Conservation (phyloP, 2,329 filamentous ascomycete species). For the Fusarium sp. region DNA sequence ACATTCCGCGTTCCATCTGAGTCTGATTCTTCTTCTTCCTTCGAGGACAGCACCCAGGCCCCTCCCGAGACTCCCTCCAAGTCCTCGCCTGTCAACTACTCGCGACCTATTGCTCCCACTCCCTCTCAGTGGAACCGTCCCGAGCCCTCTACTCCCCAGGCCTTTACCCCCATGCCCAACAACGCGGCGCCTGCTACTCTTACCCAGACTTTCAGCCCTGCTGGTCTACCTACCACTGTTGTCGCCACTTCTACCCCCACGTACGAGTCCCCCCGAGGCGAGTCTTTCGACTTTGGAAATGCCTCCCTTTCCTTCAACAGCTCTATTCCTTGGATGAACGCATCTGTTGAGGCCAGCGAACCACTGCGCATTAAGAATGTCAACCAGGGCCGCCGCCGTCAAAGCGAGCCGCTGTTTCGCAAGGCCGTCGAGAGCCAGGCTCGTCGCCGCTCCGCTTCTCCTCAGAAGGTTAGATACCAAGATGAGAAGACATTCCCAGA, state of each 20-base stretch:
- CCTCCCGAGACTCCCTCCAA: conserved; percentile 21
- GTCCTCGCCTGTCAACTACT: conserved; percentile 36
- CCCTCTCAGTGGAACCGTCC: conserved; percentile 44
- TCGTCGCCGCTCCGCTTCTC: conserved; percentile 47
- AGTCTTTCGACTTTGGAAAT: conserved; percentile 46
- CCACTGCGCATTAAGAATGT: conserved; percentile 39
- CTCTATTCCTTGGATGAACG: conserved; percentile 46
- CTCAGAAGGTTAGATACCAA: conserved; percentile 42
- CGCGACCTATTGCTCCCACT: conserved; percentile 47
- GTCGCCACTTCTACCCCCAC: conserved; percentile 34
- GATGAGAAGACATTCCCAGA: conserved; percentile 34
- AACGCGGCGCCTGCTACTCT: conserved; percentile 9
- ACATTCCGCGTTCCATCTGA: conserved; percentile 36
- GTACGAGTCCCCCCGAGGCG: conserved; percentile 14
- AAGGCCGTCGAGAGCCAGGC: conserved; percentile 38
- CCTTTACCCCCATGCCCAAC: conserved; percentile 26
- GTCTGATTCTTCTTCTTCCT: conserved; percentile 29
- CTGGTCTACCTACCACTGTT: conserved; percentile 35
- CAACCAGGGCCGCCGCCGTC: conserved; percentile 45
- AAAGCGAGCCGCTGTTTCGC: conserved; percentile 51
- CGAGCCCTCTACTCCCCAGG: conserved; percentile 41
- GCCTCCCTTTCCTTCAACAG: conserved; percentile 46
- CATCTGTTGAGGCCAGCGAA: conserved; percentile 31
- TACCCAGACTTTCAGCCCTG: conserved; percentile 22
- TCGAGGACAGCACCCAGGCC: conserved; percentile 13